phyloP scores from a whole-genome alignment of 257 asterid species.

The Scutellaria barbata region DNA sequence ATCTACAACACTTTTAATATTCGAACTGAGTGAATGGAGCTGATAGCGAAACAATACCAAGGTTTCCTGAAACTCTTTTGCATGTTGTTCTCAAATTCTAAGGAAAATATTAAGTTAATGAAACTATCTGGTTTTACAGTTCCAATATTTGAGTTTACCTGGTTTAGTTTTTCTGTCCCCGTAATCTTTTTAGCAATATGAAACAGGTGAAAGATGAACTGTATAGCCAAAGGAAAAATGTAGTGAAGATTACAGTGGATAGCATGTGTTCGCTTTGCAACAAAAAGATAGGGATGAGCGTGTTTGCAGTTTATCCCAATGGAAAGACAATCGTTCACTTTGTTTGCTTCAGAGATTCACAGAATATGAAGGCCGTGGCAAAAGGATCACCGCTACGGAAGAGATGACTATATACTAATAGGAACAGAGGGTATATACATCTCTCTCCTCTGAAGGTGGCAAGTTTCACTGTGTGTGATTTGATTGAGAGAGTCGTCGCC shows the following conservation, averaged over 20 bases:
- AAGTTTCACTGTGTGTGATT: background rate
- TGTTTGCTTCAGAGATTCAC: slow-evolving; percentile 88
- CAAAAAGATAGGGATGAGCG: slow-evolving; percentile 93
- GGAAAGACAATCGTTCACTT: slow-evolving; percentile 89
- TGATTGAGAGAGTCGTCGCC: slow-evolving; percentile 4
- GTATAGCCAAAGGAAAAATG: slow-evolving; percentile 69
- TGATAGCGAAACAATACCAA: too few relatives aligned
- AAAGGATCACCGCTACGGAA: slow-evolving; percentile 59
- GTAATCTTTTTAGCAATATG: background rate
- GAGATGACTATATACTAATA: slow-evolving; percentile 45
- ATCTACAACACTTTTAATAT: too few relatives aligned
- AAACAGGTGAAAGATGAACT: slow-evolving; percentile 85
- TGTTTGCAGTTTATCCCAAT: slow-evolving; percentile 92
- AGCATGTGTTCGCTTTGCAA: slow-evolving; percentile 92
- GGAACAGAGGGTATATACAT: background rate
- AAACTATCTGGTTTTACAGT: too few relatives aligned
- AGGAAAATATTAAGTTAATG: too few relatives aligned
- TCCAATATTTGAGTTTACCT: too few relatives aligned
- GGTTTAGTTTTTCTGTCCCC: too few relatives aligned
- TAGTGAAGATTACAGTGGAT: slow-evolving; percentile 74
- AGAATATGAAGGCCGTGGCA: slow-evolving; percentile 80
- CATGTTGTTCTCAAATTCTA: too few relatives aligned
- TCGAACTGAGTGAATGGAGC: too few relatives aligned
- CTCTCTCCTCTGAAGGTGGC: background rate
- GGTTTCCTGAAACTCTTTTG: too few relatives aligned